phyloP scores from a whole-genome alignment of 148 eudicot genomes.

The Amaranthus hypochondriacus region DNA sequence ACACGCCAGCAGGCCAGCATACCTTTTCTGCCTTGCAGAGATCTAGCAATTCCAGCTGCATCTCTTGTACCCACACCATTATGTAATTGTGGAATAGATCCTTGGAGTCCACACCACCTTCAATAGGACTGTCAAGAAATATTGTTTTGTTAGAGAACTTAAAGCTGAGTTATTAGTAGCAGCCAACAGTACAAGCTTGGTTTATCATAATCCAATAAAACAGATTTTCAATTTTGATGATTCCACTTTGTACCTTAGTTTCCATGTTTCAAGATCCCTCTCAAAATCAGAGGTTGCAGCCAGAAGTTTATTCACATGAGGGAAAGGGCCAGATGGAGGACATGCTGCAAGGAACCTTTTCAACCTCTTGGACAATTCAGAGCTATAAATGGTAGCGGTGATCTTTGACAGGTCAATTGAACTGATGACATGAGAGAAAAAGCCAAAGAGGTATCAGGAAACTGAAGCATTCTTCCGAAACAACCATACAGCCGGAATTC shows the following conservation, averaged over 20 bases:
- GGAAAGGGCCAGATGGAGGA: constrained; percentile 75
- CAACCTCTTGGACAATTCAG: constrained; percentile 63
- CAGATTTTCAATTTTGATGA: background rate
- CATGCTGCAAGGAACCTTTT: constrained; percentile 63
- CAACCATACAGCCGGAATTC: background rate
- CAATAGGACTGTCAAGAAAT: constrained; percentile 39
- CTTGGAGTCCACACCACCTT: constrained; percentile 71
- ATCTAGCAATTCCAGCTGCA: constrained; percentile 68
- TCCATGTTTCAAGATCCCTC: constrained; percentile 69
- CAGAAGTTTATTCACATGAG: constrained; percentile 77
- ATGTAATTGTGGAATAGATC: constrained; percentile 63
- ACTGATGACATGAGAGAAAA: constrained; percentile 35
- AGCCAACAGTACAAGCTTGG: background rate
- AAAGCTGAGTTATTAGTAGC: background rate
- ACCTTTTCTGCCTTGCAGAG: constrained; percentile 89
- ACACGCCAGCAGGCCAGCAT: constrained; percentile 10
- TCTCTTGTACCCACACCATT: constrained; percentile 82
- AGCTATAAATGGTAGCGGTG: constrained; percentile 66
- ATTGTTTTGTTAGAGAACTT: background rate
- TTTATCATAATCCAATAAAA: background rate
- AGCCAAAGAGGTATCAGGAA: constrained; percentile 12
- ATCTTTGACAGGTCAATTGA: constrained; percentile 73
- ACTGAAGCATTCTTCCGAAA: background rate
- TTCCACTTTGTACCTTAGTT: constrained; percentile 49
- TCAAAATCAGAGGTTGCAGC: constrained; percentile 75